A percentile compares a stretch with the other conserved stretches of the same genome.
Evolutionary conservation across 108 stramenopile genomes (phyloP).

Genomic region (Schizochytrium sp.): DNA sequence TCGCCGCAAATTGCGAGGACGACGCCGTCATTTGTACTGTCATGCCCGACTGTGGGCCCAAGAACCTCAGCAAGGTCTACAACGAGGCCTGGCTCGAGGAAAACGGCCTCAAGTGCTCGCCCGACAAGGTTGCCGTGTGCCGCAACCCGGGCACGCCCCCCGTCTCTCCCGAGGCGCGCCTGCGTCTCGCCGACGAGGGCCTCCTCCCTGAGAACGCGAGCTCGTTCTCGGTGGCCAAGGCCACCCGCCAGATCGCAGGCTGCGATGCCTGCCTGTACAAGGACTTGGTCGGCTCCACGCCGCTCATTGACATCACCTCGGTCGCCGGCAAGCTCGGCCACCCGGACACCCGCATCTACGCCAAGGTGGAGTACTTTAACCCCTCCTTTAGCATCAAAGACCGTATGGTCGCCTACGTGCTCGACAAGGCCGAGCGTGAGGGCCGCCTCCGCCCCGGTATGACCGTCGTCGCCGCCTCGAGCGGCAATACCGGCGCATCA

Average conservation of each 20-base stretch:
- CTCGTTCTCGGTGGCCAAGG: not conserved
- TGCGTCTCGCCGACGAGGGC: not conserved
- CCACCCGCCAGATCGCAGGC: not conserved
- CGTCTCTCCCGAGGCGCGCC: not conserved
- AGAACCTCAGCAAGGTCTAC: constrained; percentile 23
- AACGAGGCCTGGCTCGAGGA: constrained; percentile 17
- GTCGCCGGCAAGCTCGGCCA: not conserved
- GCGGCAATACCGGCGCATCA: constrained; percentile 89
- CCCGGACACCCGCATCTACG: constrained; percentile 7
- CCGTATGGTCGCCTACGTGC: constrained; percentile 64
- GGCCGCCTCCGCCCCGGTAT: constrained; percentile 72
- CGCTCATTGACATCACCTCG: not conserved
- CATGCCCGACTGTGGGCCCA: constrained; percentile 15
- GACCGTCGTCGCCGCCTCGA: constrained; percentile 82
- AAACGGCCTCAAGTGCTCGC: not conserved
- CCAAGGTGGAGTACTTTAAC: constrained; percentile 65
- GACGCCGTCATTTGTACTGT: not conserved
- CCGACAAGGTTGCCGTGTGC: not conserved
- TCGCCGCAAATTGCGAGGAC: constrained; percentile 16
- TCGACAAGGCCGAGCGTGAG: constrained; percentile 68
- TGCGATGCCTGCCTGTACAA: not conserved
- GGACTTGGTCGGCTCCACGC: constrained; percentile 27
- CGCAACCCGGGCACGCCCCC: not conserved
- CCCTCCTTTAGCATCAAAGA: constrained; percentile 81
- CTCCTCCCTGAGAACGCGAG: not conserved